Evolutionary conservation across 805 yeast genomes (phyloP).

Genomic region (Vanderwaltozyma tropicalis): DNA sequence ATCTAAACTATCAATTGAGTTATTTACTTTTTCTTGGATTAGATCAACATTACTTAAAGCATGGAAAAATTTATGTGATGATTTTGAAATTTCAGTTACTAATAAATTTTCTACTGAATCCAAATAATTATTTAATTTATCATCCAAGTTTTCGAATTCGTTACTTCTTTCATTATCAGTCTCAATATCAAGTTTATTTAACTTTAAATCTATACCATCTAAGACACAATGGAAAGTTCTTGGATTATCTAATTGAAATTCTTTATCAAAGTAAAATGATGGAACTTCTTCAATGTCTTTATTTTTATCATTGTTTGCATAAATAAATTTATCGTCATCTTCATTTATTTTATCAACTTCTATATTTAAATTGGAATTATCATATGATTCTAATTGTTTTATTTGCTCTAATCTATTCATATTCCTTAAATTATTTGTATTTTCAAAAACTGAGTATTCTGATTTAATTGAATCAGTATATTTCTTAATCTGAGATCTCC

Average conservation of each 20-base stretch:
- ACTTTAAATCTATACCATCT: constrained; percentile 40
- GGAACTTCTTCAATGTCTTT: constrained; percentile 41
- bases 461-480: constrained; percentile 36
- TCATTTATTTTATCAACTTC: constrained; percentile 9
- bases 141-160: constrained; percentile 55
- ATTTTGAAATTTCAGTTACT: constrained; percentile 70
- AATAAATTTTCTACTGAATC: constrained; percentile 78
- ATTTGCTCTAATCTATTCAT: constrained; percentile 30
- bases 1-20: constrained; percentile 39
- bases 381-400: constrained; percentile 24
- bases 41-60: constrained; percentile 70
- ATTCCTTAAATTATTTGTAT: constrained; percentile 34
- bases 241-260: constrained; percentile 82
- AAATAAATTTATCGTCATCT: constrained; percentile 7
- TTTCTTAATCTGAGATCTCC: constrained; percentile 33
- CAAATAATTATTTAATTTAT: constrained; percentile 67
- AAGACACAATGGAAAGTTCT: constrained; percentile 68
- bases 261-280: constrained; percentile 48
- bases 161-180: constrained; percentile 30
- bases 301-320: constrained; percentile 5
- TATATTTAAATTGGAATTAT: neutral
- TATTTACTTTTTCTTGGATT: constrained; percentile 45
- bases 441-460: constrained; percentile 37
- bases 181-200: constrained; percentile 24
- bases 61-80: constrained; percentile 75